Conservation (phyloP, 441 rosid species). For the Metrosideros polymorpha region DNA sequence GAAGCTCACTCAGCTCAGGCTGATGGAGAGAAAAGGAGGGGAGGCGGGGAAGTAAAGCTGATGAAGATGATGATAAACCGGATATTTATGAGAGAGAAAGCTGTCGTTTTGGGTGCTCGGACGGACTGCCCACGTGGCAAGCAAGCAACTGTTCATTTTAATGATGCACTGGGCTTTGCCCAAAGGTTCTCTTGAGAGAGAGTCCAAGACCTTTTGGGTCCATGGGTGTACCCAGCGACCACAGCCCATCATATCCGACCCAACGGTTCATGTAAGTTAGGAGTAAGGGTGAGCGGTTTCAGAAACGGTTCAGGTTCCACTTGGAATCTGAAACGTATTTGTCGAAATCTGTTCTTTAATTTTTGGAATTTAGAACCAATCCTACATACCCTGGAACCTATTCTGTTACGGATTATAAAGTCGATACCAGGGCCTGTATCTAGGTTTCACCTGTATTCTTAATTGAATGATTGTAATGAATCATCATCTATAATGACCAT, state of each 20-base stretch:
- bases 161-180: neutral
- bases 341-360: too few relatives aligned
- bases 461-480: too few relatives aligned
- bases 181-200: neutral
- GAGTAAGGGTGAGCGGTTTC: too few relatives aligned
- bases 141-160: neutral
- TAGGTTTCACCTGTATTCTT: too few relatives aligned
- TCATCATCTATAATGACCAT: too few relatives aligned
- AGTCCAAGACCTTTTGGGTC: neutral
- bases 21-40: neutral
- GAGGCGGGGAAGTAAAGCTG: neutral
- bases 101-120: neutral
- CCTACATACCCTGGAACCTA: too few relatives aligned
- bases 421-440: too few relatives aligned
- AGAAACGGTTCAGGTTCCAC: too few relatives aligned
- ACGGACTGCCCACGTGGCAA: neutral
- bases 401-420: too few relatives aligned
- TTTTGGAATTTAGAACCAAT: too few relatives aligned
- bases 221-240: neutral
- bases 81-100: neutral
- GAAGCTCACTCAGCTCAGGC: neutral
- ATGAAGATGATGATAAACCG: neutral
- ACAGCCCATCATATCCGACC: neutral
- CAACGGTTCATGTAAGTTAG: rapidly evolving
- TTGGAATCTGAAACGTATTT: too few relatives aligned